Conservation (phyloP, 2,329 filamentous ascomycete species). For the Aspergillus hiratsukae region DNA sequence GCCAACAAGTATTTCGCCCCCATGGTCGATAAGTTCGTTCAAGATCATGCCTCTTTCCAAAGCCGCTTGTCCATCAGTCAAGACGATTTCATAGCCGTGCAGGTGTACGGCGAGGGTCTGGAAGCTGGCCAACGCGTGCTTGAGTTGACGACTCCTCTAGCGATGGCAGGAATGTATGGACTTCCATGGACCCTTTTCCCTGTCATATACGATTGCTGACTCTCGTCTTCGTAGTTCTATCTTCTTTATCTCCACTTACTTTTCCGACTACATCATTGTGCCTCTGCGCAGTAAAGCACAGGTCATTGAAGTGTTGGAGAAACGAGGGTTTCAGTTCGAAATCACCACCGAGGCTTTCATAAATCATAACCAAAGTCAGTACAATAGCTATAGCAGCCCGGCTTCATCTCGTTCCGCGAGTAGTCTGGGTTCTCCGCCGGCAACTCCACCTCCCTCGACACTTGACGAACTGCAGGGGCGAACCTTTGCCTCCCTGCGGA, state of each 20-base stretch:
- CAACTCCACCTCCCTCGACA: constrained; percentile 72
- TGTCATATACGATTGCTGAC: constrained; percentile 1
- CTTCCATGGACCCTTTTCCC: not conserved
- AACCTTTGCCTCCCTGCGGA: constrained; percentile 79
- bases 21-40: constrained; percentile 60
- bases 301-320: constrained; percentile 71
- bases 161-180: constrained; percentile 76
- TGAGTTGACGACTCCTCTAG: constrained; percentile 84
- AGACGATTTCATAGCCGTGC: constrained; percentile 83
- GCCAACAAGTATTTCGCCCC: constrained; percentile 72
- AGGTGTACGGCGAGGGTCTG: constrained; percentile 82
- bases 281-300: constrained; percentile 68
- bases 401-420: constrained; percentile 28
- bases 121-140: constrained; percentile 88
- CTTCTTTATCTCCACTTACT: constrained; percentile 98
- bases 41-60: constrained; percentile 31
- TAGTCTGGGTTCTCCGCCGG: constrained; percentile 42
- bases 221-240: constrained; percentile 57
- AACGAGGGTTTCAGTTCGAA: constrained; percentile 79
- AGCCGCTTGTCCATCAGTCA: constrained; percentile 67
- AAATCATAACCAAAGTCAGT: constrained; percentile 48
- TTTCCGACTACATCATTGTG: constrained; percentile 93
- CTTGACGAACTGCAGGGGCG: constrained; percentile 74
- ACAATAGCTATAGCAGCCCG: constrained; percentile 34
- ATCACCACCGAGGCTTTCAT: constrained; percentile 65